phyloP scores from a whole-genome alignment of 2,329 filamentous ascomycete species.

The Colletotrichum abscissum region DNA sequence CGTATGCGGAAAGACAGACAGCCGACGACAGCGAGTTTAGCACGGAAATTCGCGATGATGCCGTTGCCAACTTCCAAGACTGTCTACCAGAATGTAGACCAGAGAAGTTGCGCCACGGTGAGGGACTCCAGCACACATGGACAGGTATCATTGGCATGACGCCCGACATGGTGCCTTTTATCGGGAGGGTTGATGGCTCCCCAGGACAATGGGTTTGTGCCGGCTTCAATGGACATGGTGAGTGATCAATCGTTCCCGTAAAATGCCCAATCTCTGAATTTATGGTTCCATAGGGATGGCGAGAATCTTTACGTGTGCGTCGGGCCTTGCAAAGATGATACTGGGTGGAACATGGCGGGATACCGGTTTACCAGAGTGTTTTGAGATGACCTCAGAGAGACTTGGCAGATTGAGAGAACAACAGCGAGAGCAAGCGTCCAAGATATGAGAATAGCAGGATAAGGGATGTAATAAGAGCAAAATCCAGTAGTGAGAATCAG shows the following conservation, averaged over 20 bases:
- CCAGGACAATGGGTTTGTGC: slow-evolving; percentile 43
- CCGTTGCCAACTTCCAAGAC: slow-evolving; percentile 10
- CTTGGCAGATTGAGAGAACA: neutral
- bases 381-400: slow-evolving; percentile 16
- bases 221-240: slow-evolving; percentile 51
- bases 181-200: slow-evolving; percentile 52
- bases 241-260: too few relatives aligned
- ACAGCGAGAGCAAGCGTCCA: neutral
- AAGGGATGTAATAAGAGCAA: neutral
- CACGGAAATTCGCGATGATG: slow-evolving; percentile 14
- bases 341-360: slow-evolving; percentile 49
- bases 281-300: slow-evolving; percentile 45
- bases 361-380: slow-evolving; percentile 44
- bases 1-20: slow-evolving; percentile 1
- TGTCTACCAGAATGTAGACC: slow-evolving; percentile 7
- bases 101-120: slow-evolving; percentile 42
- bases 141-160: slow-evolving; percentile 61
- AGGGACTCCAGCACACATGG: slow-evolving; percentile 58
- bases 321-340: slow-evolving; percentile 54
- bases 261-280: neutral
- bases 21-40: slow-evolving; percentile 6
- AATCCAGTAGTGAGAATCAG: neutral
- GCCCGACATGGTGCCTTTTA: slow-evolving; percentile 56
- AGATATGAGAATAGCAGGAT: neutral
- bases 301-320: slow-evolving; percentile 58